Percentiles rank a stretch among this genome's conserved stretches.
These are phyloP conservation scores for Ophiostoma pallidulum DNA, from an alignment of 2,329 filamentous ascomycete species.

Conservation along the genomic window DNA sequence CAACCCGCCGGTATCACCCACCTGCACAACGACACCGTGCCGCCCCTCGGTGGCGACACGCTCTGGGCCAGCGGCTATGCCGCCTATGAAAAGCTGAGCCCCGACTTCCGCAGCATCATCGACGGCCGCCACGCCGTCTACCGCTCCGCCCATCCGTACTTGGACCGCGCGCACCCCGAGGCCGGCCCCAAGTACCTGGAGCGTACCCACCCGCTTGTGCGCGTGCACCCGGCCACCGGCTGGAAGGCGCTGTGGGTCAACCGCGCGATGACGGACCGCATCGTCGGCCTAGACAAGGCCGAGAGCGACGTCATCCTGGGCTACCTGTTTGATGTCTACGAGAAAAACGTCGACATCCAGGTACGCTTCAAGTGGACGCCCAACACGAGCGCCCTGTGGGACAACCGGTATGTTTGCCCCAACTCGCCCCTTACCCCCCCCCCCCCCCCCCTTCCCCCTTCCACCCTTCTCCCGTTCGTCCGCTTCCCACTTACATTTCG, in stretches of 20 bases:
- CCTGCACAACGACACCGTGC: conserved; percentile 59
- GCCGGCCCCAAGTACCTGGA: conserved; percentile 58
- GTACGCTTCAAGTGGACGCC: conserved; percentile 63
- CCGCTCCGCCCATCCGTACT: conserved; percentile 54
- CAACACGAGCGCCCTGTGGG: conserved; percentile 58
- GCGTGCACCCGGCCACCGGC: conserved; percentile 59
- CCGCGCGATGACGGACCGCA: conserved; percentile 56
- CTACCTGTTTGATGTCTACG: conserved; percentile 60
- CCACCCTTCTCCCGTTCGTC: not conserved
- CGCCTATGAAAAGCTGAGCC: conserved; percentile 65
- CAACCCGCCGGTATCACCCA: conserved; percentile 64
- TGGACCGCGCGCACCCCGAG: conserved; percentile 52
- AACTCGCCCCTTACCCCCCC: too few species aligned
- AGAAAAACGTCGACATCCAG: conserved; percentile 62
- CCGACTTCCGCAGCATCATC: conserved; percentile 59
- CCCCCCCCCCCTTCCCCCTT: not conserved
- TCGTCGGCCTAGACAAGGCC: conserved; percentile 58
- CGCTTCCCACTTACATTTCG: not conserved
- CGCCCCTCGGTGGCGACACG: conserved; percentile 57
- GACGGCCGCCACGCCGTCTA: conserved; percentile 59
- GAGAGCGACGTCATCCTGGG: conserved; percentile 60
- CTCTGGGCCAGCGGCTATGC: conserved; percentile 63
- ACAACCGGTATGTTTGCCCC: conserved; percentile 56
- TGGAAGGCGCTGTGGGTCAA: conserved; percentile 70
- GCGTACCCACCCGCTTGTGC: conserved; percentile 57